Evolutionary conservation across 441 rosid genomes (phyloP).

Genomic region (Breynia disticha): DNA sequence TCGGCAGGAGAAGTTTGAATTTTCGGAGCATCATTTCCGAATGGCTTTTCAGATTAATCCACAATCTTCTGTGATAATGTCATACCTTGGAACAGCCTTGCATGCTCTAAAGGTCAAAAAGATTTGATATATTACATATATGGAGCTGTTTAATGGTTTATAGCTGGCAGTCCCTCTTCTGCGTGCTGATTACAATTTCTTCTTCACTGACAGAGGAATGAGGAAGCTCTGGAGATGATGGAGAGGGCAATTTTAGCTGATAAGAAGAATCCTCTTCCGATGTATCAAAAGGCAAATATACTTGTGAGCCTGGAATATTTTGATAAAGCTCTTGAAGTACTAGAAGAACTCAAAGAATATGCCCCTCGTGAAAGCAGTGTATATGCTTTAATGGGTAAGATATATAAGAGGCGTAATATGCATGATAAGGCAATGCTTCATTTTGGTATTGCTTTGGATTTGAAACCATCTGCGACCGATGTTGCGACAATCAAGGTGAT

Average conservation of each 20-base stretch:
- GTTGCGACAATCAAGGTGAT: conserved; percentile 83
- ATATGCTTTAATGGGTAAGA: conserved; percentile 93
- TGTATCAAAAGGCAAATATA: conserved; percentile 96
- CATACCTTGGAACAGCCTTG: conserved; percentile 83
- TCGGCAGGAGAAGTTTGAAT: conserved; percentile 90
- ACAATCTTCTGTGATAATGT: conserved; percentile 87
- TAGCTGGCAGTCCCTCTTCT: neutral
- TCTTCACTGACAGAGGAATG: conserved; percentile 57
- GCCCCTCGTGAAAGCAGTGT: conserved; percentile 93
- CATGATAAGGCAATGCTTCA: conserved; percentile 90
- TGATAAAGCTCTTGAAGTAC: conserved; percentile 80
- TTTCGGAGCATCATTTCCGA: conserved; percentile 90
- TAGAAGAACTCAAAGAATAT: conserved; percentile 90
- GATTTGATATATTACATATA: conserved; percentile 7
- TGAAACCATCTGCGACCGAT: conserved; percentile 93
- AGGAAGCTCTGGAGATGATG: conserved; percentile 87
- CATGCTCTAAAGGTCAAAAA: conserved; percentile 64
- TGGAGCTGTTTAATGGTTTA: conserved; percentile 2
- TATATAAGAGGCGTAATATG: conserved; percentile 64
- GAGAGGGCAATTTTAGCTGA: conserved; percentile 84
- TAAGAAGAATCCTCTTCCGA: conserved; percentile 89
- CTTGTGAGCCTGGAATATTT: conserved; percentile 67
- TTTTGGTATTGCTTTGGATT: conserved; percentile 88
- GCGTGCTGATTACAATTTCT: conserved; percentile 5
- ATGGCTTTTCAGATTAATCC: conserved; percentile 82